A percentile compares a stretch with the other conserved stretches of the same genome.
These are phyloP conservation scores for Starmerella bombi DNA, from an alignment of 805 yeast genomes.

Conservation along the genomic window DNA sequence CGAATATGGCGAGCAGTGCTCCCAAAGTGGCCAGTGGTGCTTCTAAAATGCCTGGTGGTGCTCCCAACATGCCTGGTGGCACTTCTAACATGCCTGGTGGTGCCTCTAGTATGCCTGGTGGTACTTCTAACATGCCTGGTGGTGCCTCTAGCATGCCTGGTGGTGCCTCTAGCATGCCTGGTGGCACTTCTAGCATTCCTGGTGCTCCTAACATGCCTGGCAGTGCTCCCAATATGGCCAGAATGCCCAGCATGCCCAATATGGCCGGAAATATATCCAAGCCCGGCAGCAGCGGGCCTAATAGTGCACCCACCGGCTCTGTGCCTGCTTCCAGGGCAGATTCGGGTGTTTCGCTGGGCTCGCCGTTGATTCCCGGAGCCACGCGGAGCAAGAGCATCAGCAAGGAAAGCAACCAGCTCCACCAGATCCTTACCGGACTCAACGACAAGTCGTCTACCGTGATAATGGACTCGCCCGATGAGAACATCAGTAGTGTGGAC, in stretches of 20 bases:
- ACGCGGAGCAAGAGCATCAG: neutral
- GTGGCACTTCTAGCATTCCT: too few relatives aligned
- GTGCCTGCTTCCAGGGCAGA: constrained; percentile 6
- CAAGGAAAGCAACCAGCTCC: constrained; percentile 20
- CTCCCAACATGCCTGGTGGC: neutral
- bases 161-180: too few relatives aligned
- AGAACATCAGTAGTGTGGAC: constrained; percentile 28
- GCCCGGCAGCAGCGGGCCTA: neutral
- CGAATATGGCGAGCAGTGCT: neutral
- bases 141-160: too few relatives aligned
- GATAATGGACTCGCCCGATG: constrained; percentile 22
- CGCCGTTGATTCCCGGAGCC: neutral
- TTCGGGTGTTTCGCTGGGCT: too few relatives aligned
- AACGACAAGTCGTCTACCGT: constrained; percentile 26
- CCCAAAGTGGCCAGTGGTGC: neutral
- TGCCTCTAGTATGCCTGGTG: too few relatives aligned
- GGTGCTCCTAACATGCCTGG: too few relatives aligned
- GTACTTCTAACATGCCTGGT: too few relatives aligned
- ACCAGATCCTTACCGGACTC: constrained; percentile 27
- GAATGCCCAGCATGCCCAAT: neutral
- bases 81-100: too few relatives aligned
- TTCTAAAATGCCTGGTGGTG: neutral
- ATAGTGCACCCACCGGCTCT: constrained; percentile 3
- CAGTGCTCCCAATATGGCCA: neutral
- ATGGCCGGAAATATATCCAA: too few relatives aligned